Evolutionary conservation across 176 grass and related monocot species (phyloP), one percentile per base, ranked within the genome.

Genomic region (Avena eriantha): DNA sequence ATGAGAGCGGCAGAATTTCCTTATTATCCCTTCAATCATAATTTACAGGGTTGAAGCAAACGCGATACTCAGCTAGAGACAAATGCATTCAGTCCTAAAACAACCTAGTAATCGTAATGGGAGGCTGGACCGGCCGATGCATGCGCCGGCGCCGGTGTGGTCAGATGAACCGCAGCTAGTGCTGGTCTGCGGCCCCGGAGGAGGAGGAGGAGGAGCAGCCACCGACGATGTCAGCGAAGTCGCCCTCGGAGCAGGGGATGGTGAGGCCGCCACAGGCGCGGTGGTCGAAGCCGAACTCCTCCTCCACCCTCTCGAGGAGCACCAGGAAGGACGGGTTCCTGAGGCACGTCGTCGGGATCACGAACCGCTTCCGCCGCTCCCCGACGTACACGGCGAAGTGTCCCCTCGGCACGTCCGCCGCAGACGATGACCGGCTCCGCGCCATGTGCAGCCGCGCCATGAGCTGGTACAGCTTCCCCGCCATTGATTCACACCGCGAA

Each of bases 281-380:
- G 81, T 94, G 87, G 64, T 94, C 84, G 82, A 91, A 91, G 54
- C 89, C 89, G 78, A 89, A 94, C 82, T 94, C 89, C 1, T 91
- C 89, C 82, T 87, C 92, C 60, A 90, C 92, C 41, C 85, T 56
- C 65, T 89, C 83, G 24, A 91, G 86, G 26, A 91, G 80, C 63
- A 69, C 72, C 23, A 91, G 70, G 78, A 94, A 91, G 29, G 88
- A 24, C 45, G 92, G 92, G 56, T 94, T 84, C 55, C 74, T 84
- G 3, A 94, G 82, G 89, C 71, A 89, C 35, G 73, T 67, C 80
- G 79, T 90, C 60, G 92, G 92, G n/a, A 94, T 68, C 34, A 94
- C 80, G 81, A 94, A 89, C 65, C 83, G 22, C 86, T 89, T 84
- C 86, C 74, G 24, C 1, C n/a, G 57, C 69, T 91, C 86, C 1